phyloP scores from a whole-genome alignment of 768 basidiomycete species.

The Agaricus blazei region DNA sequence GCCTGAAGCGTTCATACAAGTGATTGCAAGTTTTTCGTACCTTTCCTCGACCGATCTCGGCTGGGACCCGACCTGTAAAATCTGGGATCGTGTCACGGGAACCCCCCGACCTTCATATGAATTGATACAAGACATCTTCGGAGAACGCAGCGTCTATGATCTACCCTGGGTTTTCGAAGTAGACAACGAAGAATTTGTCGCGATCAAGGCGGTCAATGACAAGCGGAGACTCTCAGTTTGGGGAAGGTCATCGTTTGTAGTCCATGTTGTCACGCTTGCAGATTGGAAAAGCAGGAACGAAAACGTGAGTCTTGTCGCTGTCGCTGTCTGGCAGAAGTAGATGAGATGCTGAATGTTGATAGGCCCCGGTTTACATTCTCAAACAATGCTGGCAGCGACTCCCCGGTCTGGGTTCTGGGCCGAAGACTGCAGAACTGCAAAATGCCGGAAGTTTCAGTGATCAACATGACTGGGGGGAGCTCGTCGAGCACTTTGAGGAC shows the following conservation, averaged over 20 bases:
- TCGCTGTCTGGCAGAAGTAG: too few relatives aligned
- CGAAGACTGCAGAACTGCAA: neutral
- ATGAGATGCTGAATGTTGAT: neutral
- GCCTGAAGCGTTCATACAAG: neutral
- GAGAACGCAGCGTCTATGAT: neutral
- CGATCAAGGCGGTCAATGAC: neutral
- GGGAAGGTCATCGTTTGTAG: neutral
- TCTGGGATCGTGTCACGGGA: neutral
- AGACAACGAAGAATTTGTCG: neutral
- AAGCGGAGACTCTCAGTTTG: neutral
- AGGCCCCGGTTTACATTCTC: neutral
- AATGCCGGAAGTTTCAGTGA: neutral
- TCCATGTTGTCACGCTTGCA: neutral
- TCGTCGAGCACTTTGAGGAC: neutral
- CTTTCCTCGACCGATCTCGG: neutral
- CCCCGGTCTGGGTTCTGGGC: neutral
- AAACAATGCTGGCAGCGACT: constrained; percentile 1
- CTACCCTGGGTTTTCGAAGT: neutral
- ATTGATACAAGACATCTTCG: neutral
- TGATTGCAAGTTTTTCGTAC: neutral
- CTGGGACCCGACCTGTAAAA: neutral
- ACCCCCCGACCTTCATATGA: neutral
- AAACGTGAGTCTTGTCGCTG: neutral
- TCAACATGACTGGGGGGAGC: neutral
- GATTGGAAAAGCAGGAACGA: neutral